phyloP scores from a whole-genome alignment of 2,329 filamentous ascomycete genomes.

The Drechslera avenae region DNA sequence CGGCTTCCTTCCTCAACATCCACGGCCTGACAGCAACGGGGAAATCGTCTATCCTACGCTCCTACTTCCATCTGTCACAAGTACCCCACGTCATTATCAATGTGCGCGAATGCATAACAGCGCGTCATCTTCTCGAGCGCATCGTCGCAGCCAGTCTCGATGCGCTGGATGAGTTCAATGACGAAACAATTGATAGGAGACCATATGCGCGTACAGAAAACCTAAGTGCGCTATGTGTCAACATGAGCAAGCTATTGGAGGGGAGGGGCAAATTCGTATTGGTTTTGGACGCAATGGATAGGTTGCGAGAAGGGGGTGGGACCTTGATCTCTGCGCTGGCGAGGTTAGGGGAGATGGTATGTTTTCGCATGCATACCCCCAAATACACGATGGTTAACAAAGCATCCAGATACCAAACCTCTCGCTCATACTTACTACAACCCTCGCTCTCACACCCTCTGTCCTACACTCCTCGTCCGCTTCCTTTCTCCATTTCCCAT shows the following conservation, averaged over 20 bases:
- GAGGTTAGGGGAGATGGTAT: constrained; percentile 78
- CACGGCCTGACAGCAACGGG: constrained; percentile 88
- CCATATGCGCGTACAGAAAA: constrained; percentile 74
- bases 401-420: constrained; percentile 72
- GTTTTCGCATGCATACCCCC: constrained; percentile 36
- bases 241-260: constrained; percentile 69
- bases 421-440: constrained; percentile 77
- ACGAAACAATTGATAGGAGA: constrained; percentile 45
- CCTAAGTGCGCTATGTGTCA: constrained; percentile 74
- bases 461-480: constrained; percentile 72
- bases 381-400: constrained; percentile 12
- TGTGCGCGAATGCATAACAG: constrained; percentile 77
- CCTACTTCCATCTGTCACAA: constrained; percentile 61
- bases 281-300: constrained; percentile 87
- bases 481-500: constrained; percentile 79
- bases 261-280: constrained; percentile 70
- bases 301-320: constrained; percentile 76
- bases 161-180: constrained; percentile 50
- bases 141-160: constrained; percentile 61
- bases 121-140: constrained; percentile 76
- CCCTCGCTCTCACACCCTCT: constrained; percentile 66
- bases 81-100: constrained; percentile 67
- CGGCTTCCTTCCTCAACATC: constrained; percentile 74
- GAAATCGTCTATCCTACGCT: constrained; percentile 73
- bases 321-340: constrained; percentile 82